phyloP scores from a whole-genome alignment of 139 green algal genomes.

The Micromonas pusilla region DNA sequence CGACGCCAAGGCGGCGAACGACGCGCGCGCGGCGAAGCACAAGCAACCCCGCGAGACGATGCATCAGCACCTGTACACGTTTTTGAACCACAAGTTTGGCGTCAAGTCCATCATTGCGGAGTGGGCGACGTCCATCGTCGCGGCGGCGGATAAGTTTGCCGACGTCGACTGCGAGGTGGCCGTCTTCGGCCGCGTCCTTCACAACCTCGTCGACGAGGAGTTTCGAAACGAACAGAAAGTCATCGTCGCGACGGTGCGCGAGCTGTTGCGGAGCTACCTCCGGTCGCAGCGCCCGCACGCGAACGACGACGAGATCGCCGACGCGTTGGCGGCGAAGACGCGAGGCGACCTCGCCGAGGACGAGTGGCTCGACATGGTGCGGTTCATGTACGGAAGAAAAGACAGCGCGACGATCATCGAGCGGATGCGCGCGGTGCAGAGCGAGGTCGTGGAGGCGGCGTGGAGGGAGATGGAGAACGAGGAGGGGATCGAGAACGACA shows the following conservation, averaged over 20 bases:
- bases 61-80: conserved; percentile 37
- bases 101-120: conserved; percentile 32
- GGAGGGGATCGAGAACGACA: neutral
- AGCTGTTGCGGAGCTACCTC: neutral
- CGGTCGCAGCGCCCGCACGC: neutral
- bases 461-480: too few species aligned
- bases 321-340: neutral
- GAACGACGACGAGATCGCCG: neutral
- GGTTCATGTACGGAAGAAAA: neutral
- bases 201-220: conserved; percentile 36
- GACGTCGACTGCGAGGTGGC: conserved; percentile 23
- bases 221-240: conserved; percentile 10
- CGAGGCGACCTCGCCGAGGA: neutral
- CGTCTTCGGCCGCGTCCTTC: conserved; percentile 32
- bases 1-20: conserved; percentile 22
- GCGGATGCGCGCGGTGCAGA: neutral
- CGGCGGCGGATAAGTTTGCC: conserved; percentile 27
- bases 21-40: neutral
- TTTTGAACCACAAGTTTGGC: conserved; percentile 36
- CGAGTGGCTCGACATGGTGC: conserved; percentile 16
- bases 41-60: conserved; percentile 26
- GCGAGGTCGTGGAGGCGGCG: neutral
- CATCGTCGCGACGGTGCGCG: neutral
- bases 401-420: neutral
- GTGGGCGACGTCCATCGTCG: conserved; percentile 28